A percentile compares a stretch with the other conserved stretches of the same genome.
Evolutionary conservation across 2,329 filamentous ascomycete genomes (phyloP).

Genomic region (Pseudopithomyces maydicus): DNA sequence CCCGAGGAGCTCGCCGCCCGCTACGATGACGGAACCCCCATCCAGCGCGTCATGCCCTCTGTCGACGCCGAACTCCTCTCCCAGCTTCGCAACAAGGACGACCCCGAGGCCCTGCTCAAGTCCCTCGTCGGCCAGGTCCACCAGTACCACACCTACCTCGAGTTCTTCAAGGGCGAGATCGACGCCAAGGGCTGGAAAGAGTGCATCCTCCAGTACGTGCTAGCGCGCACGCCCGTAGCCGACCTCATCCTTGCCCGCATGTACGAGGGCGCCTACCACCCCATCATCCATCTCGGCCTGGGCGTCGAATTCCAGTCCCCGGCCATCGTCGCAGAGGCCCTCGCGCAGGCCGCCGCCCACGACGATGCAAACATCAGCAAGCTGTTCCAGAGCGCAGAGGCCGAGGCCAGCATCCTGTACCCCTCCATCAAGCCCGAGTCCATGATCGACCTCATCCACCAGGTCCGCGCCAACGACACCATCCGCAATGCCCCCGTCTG

Average conservation of each 20-base stretch:
- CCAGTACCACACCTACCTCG: constrained; percentile 12
- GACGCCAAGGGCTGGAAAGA: constrained; percentile 7
- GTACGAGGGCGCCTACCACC: constrained; percentile 18
- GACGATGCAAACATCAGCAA: constrained; percentile 3
- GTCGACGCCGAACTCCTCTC: constrained; percentile 1
- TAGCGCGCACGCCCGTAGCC: constrained; percentile 4
- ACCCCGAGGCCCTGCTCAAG: background rate
- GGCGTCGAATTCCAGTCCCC: constrained; percentile 31
- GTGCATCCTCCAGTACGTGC: constrained; percentile 11
- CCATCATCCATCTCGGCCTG: constrained; percentile 30
- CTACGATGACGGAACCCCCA: background rate
- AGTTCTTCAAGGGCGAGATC: constrained; percentile 15
- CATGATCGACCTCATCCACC: constrained; percentile 8
- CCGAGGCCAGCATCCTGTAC: background rate
- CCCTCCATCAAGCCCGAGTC: background rate
- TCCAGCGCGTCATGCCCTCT: too few relatives aligned
- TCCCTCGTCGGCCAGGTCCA: too few relatives aligned
- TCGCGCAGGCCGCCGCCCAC: constrained; percentile 26
- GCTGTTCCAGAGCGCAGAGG: background rate
- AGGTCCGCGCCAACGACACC: constrained; percentile 8
- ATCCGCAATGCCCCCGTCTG: constrained; percentile 6
- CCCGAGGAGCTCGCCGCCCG: constrained; percentile 8
- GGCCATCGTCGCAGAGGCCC: constrained; percentile 26
- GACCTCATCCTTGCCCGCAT: constrained; percentile 9
- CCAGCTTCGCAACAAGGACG: background rate